Evolutionary conservation across 441 rosid genomes (phyloP).

Genomic region (Lepidium campestre): DNA sequence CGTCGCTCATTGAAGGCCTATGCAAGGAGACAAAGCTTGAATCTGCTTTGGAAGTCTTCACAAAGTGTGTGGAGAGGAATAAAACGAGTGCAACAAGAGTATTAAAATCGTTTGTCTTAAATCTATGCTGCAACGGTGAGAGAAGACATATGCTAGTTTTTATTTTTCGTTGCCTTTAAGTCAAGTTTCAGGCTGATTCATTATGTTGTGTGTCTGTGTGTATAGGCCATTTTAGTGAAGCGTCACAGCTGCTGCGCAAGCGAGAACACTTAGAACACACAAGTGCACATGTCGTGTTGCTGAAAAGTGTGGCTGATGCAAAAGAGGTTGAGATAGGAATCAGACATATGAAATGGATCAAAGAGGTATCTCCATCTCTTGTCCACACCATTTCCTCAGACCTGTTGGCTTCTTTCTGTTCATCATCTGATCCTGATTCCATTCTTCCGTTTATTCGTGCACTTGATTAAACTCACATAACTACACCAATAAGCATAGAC

Average conservation of each 20-base stretch:
- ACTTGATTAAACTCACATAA: constrained; percentile 18
- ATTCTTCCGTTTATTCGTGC: constrained; percentile 43
- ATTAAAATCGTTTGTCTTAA: constrained; percentile 35
- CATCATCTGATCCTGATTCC: constrained; percentile 43
- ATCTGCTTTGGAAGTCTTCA: constrained; percentile 47
- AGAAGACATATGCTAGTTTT: background rate
- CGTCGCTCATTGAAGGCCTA: constrained; percentile 49
- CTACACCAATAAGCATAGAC: background rate
- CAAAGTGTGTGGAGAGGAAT: constrained; percentile 41
- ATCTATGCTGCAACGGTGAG: constrained; percentile 58
- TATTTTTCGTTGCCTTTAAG: background rate
- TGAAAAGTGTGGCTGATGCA: constrained; percentile 58
- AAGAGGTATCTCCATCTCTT: constrained; percentile 38
- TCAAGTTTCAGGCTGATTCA: constrained; percentile 1
- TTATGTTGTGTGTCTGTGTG: background rate
- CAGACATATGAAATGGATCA: constrained; percentile 51
- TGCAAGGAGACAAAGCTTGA: constrained; percentile 60
- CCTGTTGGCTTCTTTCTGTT: constrained; percentile 41
- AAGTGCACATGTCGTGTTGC: constrained; percentile 51
- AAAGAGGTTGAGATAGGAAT: constrained; percentile 43
- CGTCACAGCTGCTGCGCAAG: constrained; percentile 46
- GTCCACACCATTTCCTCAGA: constrained; percentile 35
- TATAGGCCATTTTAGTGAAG: constrained; percentile 55
- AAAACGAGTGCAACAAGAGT: constrained; percentile 35
- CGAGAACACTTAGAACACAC: constrained; percentile 34